These are phyloP conservation scores for Gracilaria caudata DNA, from an alignment of 23 red algal genomes.

Conservation along the genomic window DNA sequence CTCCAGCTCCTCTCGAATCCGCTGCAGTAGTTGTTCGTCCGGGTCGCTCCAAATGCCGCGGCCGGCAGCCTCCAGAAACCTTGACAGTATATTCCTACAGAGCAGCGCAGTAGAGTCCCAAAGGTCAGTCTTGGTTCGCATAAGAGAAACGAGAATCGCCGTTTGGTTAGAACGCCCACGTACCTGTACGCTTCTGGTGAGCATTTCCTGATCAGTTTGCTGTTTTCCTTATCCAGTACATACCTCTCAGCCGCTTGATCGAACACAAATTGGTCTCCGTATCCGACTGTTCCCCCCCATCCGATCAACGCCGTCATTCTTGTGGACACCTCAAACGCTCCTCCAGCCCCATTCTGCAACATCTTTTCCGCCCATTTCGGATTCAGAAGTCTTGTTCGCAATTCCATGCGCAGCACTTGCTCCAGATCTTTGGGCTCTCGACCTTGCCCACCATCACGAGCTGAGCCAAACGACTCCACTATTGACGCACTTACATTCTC, in stretches of 20 bases:
- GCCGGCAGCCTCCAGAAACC: conserved; percentile 72
- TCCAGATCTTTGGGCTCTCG: conserved; percentile 59
- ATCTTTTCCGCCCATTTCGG: conserved; percentile 75
- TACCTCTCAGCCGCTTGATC: conserved; percentile 68
- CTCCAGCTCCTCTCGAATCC: conserved; percentile 44
- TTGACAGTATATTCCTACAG: conserved; percentile 65
- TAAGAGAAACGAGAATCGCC: not conserved
- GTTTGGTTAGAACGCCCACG: not conserved
- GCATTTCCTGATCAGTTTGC: not conserved
- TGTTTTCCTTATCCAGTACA: conserved; percentile 66
- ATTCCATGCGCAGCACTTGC: conserved; percentile 66
- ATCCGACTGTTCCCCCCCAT: conserved; percentile 70
- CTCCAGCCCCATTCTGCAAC: conserved; percentile 62
- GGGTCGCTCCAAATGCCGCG: conserved; percentile 67
- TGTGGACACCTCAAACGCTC: conserved; percentile 72
- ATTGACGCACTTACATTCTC: conserved; percentile 51
- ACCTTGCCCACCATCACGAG: conserved; percentile 21
- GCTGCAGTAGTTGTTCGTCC: conserved; percentile 34
- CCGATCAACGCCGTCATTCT: conserved; percentile 76
- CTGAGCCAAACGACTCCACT: conserved; percentile 69
- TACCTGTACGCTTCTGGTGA: conserved; percentile 51
- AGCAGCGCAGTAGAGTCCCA: not conserved
- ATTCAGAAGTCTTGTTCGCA: conserved; percentile 70
- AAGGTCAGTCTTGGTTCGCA: too few relatives aligned
- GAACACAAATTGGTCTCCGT: conserved; percentile 72